Percentiles rank a stretch among this genome's conserved stretches.
Evolutionary conservation across 805 yeast genomes (phyloP).

Genomic region (Candida stauntonica): DNA sequence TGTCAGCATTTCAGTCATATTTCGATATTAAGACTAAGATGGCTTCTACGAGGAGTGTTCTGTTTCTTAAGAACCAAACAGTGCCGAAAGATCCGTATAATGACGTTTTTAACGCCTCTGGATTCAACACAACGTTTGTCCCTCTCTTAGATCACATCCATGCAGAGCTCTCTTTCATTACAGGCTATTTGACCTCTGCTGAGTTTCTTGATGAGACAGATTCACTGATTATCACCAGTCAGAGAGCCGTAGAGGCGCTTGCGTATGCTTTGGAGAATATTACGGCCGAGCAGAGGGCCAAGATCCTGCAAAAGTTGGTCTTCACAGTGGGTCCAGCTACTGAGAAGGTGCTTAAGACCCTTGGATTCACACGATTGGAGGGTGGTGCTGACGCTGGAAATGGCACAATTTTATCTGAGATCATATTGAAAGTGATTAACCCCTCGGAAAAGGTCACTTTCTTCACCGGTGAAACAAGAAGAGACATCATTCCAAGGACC

Average conservation of each 20-base stretch:
- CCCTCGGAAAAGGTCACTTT: constrained; percentile 45
- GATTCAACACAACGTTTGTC: constrained; percentile 49
- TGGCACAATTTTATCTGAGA: constrained; percentile 64
- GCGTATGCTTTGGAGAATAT: constrained; percentile 36
- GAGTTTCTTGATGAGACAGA: constrained; percentile 38
- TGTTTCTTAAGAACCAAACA: constrained; percentile 68
- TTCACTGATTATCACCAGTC: constrained; percentile 77
- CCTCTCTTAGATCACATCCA: constrained; percentile 72
- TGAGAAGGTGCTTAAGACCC: constrained; percentile 43
- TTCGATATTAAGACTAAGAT: background rate
- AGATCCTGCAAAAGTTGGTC: constrained; percentile 46
- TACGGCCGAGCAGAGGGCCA: constrained; percentile 15
- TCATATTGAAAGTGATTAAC: constrained; percentile 39
- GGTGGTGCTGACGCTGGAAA: constrained; percentile 83
- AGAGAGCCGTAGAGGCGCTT: constrained; percentile 83
- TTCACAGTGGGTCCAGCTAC: constrained; percentile 96
- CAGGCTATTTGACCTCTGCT: constrained; percentile 38
- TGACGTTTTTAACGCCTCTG: constrained; percentile 33
- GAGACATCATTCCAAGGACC: constrained; percentile 72
- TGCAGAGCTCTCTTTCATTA: constrained; percentile 42
- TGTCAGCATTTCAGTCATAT: constrained; percentile 3
- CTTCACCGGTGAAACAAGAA: constrained; percentile 81
- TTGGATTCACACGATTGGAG: constrained; percentile 64
- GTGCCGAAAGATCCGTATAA: constrained; percentile 66
- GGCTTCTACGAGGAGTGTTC: constrained; percentile 4